phyloP scores from a whole-genome alignment of 2,329 filamentous ascomycete species.

The Aspergillus arachidicola region DNA sequence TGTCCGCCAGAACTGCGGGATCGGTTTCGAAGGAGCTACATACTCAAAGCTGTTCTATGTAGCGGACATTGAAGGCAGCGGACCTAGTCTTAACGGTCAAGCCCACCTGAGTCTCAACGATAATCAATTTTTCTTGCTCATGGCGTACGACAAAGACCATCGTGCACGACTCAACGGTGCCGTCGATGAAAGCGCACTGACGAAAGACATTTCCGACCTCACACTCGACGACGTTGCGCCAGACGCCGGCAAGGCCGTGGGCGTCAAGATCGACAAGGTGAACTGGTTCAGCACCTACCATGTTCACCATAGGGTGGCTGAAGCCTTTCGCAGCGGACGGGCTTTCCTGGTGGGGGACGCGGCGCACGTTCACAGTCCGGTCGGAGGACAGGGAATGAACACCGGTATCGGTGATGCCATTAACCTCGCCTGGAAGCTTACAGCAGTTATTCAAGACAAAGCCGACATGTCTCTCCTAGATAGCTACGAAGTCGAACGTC shows the following conservation, averaged over 20 bases:
- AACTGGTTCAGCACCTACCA: conserved; percentile 51
- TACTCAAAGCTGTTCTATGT: conserved; percentile 51
- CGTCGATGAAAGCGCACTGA: conserved; percentile 20
- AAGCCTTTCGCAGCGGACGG: conserved; percentile 49
- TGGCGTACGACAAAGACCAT: conserved; percentile 28
- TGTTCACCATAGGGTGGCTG: conserved; percentile 48
- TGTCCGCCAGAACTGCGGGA: conserved; percentile 45
- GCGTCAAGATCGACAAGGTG: conserved; percentile 30
- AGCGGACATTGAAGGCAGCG: conserved; percentile 43
- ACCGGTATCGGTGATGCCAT: conserved; percentile 57
- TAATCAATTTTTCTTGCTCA: conserved; percentile 40
- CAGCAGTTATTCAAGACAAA: conserved; percentile 45
- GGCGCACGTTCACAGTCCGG: conserved; percentile 59
- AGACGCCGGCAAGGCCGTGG: conserved; percentile 22
- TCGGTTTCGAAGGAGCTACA: conserved; percentile 46
- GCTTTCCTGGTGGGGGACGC: conserved; percentile 61
- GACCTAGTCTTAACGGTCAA: conserved; percentile 34
- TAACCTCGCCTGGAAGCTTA: conserved; percentile 60
- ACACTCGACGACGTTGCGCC: conserved; percentile 35
- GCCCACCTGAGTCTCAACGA: conserved; percentile 37
- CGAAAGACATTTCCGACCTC: conserved; percentile 24
- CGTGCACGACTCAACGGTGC: conserved; percentile 31
- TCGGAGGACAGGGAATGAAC: conserved; percentile 62
- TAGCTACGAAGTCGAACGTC: conserved; percentile 53
- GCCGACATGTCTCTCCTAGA: conserved; percentile 47